A percentile compares a stretch with the other conserved stretches of the same genome.
Conservation (phyloP, 2,329 filamentous ascomycete species). For the Erysiphe pulchra region DNA sequence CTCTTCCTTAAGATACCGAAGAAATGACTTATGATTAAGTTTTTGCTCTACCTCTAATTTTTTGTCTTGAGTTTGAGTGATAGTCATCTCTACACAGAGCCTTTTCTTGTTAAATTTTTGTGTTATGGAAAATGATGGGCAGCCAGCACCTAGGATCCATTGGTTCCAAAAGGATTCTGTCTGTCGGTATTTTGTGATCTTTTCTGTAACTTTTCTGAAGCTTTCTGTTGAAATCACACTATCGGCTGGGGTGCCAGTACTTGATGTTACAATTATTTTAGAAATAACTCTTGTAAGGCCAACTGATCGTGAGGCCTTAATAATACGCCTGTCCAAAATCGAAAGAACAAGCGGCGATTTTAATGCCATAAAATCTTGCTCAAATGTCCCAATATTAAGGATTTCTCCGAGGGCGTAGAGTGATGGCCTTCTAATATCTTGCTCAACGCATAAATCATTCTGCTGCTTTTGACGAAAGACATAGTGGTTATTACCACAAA, state of each 20-base stretch:
- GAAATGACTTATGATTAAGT: constrained; percentile 49
- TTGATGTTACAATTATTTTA: constrained; percentile 63
- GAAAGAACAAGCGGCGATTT: constrained; percentile 83
- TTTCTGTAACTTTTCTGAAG: constrained; percentile 69
- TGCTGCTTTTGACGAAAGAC: constrained; percentile 69
- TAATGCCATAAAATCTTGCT: constrained; percentile 68
- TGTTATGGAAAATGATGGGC: constrained; percentile 62
- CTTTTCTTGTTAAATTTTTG: constrained; percentile 97
- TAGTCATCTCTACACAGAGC: constrained; percentile 73
- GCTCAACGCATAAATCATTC: constrained; percentile 56
- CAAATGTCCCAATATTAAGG: constrained; percentile 58
- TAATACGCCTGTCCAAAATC: constrained; percentile 73
- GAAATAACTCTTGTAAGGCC: constrained; percentile 64
- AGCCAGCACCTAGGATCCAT: constrained; percentile 75
- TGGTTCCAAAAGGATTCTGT: constrained; percentile 83
- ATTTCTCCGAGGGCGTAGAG: constrained; percentile 56
- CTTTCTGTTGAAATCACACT: constrained; percentile 43
- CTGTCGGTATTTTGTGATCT: constrained; percentile 52
- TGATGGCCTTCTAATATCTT: constrained; percentile 61
- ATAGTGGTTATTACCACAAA: constrained; percentile 90
- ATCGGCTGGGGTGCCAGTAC: constrained; percentile 50
- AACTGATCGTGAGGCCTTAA: constrained; percentile 64
- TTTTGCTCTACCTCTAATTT: constrained; percentile 19
- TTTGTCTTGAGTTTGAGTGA: constrained; percentile 42
- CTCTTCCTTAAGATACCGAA: constrained; percentile 64